Conservation (phyloP, 2,329 filamentous ascomycete species). For the Hymenotorrendiella dingleyae region DNA sequence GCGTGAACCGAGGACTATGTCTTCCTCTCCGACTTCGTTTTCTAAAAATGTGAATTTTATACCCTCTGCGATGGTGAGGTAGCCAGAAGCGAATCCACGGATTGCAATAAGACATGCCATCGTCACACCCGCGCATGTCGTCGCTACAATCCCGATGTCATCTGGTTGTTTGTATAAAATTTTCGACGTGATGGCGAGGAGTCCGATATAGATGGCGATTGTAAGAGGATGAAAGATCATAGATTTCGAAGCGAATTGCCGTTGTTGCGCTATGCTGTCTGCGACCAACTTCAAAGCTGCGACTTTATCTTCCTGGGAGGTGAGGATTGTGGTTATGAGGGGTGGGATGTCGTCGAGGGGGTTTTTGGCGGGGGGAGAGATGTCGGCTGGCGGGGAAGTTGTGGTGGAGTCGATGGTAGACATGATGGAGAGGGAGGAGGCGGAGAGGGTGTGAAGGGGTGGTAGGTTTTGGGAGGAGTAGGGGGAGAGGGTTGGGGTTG, state of each 20-base stretch:
- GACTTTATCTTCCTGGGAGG: conserved; percentile 52
- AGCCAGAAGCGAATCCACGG: conserved; percentile 54
- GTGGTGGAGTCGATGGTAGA: conserved; percentile 30
- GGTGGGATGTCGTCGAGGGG: conserved; percentile 49
- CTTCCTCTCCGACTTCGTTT: conserved; percentile 36
- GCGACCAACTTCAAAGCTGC: conserved; percentile 68
- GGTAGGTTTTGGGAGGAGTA: conserved; percentile 36
- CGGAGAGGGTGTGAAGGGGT: conserved; percentile 27
- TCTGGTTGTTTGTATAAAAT: conserved; percentile 33
- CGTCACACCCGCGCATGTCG: conserved; percentile 53
- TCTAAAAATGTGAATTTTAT: conserved; percentile 25
- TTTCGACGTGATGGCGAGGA: conserved; percentile 41
- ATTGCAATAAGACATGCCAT: conserved; percentile 59
- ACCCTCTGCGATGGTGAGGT: conserved; percentile 34
- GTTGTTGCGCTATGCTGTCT: conserved; percentile 78
- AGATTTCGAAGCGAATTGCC: conserved; percentile 57
- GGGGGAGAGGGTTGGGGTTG: conserved; percentile 58
- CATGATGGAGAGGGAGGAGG: conserved; percentile 33
- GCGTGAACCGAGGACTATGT: conserved; percentile 59
- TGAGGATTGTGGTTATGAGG: conserved; percentile 55
- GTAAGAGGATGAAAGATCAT: conserved; percentile 59
- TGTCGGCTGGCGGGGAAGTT: conserved; percentile 13
- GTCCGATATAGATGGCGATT: conserved; percentile 41
- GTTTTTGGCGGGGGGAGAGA: conserved; percentile 29
- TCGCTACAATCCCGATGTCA: conserved; percentile 50